These are phyloP conservation scores for Psilocybe cyanescens DNA, from an alignment of 768 basidiomycete genomes.

Conservation along the genomic window DNA sequence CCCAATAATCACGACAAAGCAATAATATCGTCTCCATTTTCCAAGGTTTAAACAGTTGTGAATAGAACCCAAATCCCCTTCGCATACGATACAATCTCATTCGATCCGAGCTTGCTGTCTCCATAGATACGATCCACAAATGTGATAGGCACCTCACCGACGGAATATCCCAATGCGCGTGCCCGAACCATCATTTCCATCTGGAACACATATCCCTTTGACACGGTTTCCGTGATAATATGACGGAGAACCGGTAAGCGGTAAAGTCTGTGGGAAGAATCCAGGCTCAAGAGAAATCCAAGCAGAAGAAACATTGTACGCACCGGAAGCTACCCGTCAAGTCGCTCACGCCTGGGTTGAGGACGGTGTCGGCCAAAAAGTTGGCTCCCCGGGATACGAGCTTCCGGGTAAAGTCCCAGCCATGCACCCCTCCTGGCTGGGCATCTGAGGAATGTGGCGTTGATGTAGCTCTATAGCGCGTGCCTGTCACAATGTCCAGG, in stretches of 20 bases:
- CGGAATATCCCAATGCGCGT: conserved; percentile 77
- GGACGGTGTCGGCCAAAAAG: conserved; percentile 84
- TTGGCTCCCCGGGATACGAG: conserved; percentile 89
- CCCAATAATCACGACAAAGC: too few relatives aligned
- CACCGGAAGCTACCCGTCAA: conserved; percentile 90
- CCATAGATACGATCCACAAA: conserved; percentile 95
- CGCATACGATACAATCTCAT: conserved; percentile 85
- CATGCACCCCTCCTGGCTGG: conserved; percentile 83
- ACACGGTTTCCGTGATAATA: conserved; percentile 83
- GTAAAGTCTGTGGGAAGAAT: conserved; percentile 59
- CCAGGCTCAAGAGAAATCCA: conserved; percentile 3
- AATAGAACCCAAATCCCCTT: conserved; percentile 87
- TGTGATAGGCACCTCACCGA: conserved; percentile 93
- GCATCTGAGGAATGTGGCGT: conserved; percentile 61
- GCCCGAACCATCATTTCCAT: conserved; percentile 99
- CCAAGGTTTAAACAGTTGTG: conserved; percentile 55
- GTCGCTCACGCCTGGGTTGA: conserved; percentile 87
- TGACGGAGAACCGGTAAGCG: conserved; percentile 74
- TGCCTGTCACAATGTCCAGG: conserved; percentile 92
- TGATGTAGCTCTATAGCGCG: conserved; percentile 74
- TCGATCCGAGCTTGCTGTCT: conserved; percentile 88
- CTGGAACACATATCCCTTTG: conserved; percentile 94
- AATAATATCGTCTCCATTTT: not conserved
- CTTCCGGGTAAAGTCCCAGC: conserved; percentile 92
- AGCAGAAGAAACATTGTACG: conserved; percentile 25